Evolutionary conservation across 1,284 basidiomycete genomes (phyloP), one percentile per base, ranked within the genome.

Genomic region (Ceratorhiza oryzae-sativae): DNA sequence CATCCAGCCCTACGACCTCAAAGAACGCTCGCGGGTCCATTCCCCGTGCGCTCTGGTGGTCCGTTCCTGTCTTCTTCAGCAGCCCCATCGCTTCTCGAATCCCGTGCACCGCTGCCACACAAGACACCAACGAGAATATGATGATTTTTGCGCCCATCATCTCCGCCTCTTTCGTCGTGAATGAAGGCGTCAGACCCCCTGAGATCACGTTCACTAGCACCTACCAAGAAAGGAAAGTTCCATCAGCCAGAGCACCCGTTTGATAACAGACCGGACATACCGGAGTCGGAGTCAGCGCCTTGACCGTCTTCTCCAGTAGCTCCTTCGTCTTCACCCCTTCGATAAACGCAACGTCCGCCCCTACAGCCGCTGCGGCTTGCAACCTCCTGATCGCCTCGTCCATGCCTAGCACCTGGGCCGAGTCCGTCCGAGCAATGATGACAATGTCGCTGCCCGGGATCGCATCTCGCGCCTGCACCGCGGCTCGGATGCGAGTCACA

Each of bases 341-440:
- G 62, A 93, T 91, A 81, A 94, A 94, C 79, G 90, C 92, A 27
- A 92, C 90, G 77, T 93, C 92, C 0, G 92, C 92, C 36, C 92
- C 92, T 3, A 86, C 89, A 71, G 88, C 88, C 0, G 88, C 86
- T 2, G 92, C 91, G 32, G 91, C 84, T 78, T 88, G 86, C 67
- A 94, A 82, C 12, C 92, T 86, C 23, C 77, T 80, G 68, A 92
- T 75, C 0, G 92, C 92, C 80, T 92, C 91, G n/a, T 93, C 90
- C 86, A 92, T 90, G 32, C 90, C 91, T 25, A 89, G 82, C 3
- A 89, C 90, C 77, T 92, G 91, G 0, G 91, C 90, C 0, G 91
- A 90, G 79, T 94, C 92, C 0, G 92, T 94, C 42, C 92, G 87
- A 3, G 90, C 92, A 76, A 94, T 94, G 77, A 94, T 87, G 12